Base-by-base conservation (phyloP, 306 rosid genomes). In the Quercus variabilis region DNA sequence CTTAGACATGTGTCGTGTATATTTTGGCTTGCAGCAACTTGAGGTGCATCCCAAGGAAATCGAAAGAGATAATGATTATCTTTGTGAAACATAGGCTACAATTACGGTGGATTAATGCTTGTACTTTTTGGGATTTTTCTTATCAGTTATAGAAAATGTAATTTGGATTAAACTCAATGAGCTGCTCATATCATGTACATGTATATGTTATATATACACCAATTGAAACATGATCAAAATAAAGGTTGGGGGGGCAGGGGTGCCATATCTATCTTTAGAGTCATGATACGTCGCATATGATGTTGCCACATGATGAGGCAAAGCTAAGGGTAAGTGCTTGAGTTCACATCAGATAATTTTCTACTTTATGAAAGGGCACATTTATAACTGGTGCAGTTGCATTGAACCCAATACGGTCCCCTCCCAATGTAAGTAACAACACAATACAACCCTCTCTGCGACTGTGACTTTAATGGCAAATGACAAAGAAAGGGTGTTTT, bases 401-500 rank as follows among this genome's bases (percentile, higher is more conserved):
- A 83, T 86, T 81, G 69, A 87, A 82, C 77, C 82, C 79, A 54
- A 76, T 79, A 75, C 71, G 92, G 90, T 84, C 92, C 95, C 91
- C 89, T 74, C 84, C 25, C 64, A 2, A 18, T 33, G 26, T 67
- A 3, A 63, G 69, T 63, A 20, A 30, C 41, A 77, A 65, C 75
- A 82, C 46, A 41, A 41, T 11, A 41, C 46, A 41, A 41, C 62
- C 55, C 78, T 73, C 75, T 73, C 75, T 55, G 49, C 55, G 94
- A 86, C 76, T 80, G 75, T 84, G 93, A 87, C 92, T 89, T 84
- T 82, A 85, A 85, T 86, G 92, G 82, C 87, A 87, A 86, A 83
- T 86, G 92, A 84, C 86, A 85, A 87, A 80, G 85, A 71, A 85
- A 79, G 55, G 75, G 43, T 79, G 72, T 33, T 33, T 49, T n/a